Conservation (phyloP, 2,329 filamentous ascomycete species). For the Emergomyces pasteurianus region DNA sequence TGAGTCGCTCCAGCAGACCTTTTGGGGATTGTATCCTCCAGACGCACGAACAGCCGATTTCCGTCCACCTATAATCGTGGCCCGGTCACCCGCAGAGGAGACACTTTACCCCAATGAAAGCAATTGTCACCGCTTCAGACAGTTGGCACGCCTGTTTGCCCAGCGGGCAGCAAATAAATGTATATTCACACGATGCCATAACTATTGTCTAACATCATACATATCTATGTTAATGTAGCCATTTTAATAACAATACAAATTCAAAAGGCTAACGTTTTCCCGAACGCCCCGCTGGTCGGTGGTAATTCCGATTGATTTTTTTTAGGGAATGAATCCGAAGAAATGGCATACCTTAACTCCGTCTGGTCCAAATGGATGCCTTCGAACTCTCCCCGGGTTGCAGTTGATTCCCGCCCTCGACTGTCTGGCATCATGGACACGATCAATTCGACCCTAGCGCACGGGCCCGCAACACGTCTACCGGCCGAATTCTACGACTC, state of each 20-base stretch:
- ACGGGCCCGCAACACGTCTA: constrained; percentile 65
- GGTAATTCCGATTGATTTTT: not conserved
- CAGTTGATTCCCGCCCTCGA: constrained; percentile 72
- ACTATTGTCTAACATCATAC: not conserved
- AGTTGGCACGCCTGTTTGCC: constrained; percentile 58
- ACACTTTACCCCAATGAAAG: constrained; percentile 69
- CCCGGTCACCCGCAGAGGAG: constrained; percentile 55
- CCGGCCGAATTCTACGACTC: constrained; percentile 80
- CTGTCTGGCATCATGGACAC: constrained; percentile 90
- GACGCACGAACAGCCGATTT: constrained; percentile 40
- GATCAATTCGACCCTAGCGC: constrained; percentile 76
- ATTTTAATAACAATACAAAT: not conserved
- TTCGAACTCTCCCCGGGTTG: constrained; percentile 51
- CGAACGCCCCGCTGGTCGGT: not conserved
- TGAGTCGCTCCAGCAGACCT: constrained; percentile 64
- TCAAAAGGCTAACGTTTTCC: not conserved
- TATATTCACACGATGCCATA: constrained; percentile 13
- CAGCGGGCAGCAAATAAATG: constrained; percentile 58
- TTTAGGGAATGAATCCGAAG: constrained; percentile 54
- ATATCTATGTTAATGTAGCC: not conserved
- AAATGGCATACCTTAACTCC: constrained; percentile 74
- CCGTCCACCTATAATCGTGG: constrained; percentile 53
- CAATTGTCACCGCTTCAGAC: constrained; percentile 60
- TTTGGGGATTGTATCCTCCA: constrained; percentile 61
- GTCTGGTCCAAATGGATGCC: constrained; percentile 81